Percentiles rank a stretch among this genome's conserved stretches.
Evolutionary conservation across 352 stramenopile species (phyloP).

Genomic region (Peronospora destructor): DNA sequence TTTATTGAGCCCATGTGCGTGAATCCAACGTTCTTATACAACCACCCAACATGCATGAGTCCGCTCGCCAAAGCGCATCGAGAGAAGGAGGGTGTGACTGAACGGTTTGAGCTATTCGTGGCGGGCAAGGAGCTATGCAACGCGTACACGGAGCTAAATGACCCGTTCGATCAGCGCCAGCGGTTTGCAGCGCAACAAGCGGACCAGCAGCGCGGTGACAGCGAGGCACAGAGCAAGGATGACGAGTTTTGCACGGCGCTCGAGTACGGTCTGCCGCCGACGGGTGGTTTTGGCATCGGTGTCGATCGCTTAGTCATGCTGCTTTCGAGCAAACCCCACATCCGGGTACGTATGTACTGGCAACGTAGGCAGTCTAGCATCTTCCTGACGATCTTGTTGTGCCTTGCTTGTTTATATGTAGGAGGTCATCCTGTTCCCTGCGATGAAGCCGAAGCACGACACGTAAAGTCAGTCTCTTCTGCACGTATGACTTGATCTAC

Average conservation of each 20-base stretch:
- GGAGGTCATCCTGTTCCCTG: constrained; percentile 98
- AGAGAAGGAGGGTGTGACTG: constrained; percentile 89
- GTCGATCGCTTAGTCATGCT: constrained; percentile 99
- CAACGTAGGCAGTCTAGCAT: background rate
- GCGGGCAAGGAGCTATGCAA: constrained; percentile 94
- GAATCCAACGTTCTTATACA: constrained; percentile 97
- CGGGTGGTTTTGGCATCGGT: constrained; percentile 94
- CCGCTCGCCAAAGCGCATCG: constrained; percentile 92
- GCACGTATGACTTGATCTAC: background rate
- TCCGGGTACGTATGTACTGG: constrained; percentile 56
- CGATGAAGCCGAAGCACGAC: constrained; percentile 90
- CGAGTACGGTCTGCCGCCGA: constrained; percentile 96
- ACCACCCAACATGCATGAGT: constrained; percentile 97
- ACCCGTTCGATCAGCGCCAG: constrained; percentile 94
- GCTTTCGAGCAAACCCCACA: constrained; percentile 96
- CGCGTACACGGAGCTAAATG: constrained; percentile 99
- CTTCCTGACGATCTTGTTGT: constrained; percentile 1
- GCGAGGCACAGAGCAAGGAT: constrained; percentile 90
- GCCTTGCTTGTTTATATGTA: constrained; percentile 38
- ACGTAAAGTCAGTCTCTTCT: background rate
- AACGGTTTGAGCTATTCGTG: constrained; percentile 98
- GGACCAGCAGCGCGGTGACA: constrained; percentile 72
- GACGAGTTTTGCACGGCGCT: constrained; percentile 96
- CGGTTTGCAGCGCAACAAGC: constrained; percentile 92
- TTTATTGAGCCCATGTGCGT: constrained; percentile 92